A percentile compares a stretch with the other conserved stretches of the same genome.
Evolutionary conservation across 2,329 filamentous ascomycete species (phyloP).

Genomic region (Fusarium incarnatum): DNA sequence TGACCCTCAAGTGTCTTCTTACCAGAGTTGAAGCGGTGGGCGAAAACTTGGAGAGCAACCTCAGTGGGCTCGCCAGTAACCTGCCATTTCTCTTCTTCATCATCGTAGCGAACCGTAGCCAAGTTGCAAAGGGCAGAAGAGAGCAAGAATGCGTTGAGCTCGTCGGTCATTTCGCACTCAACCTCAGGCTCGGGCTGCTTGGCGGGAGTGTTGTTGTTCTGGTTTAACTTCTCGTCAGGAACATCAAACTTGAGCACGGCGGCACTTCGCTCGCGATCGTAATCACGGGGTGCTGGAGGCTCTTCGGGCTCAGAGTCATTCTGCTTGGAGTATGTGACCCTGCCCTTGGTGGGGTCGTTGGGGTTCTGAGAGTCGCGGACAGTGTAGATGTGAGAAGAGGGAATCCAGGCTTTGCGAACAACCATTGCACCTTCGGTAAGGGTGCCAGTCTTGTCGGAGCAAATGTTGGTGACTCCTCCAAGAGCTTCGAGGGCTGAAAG

Average conservation of each 20-base stretch:
- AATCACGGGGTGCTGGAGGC: conserved; percentile 63
- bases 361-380: conserved; percentile 72
- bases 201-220: conserved; percentile 45
- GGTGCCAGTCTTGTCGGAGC: conserved; percentile 79
- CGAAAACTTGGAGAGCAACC: conserved; percentile 80
- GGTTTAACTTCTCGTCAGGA: conserved; percentile 65
- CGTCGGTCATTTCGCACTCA: conserved; percentile 61
- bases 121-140: conserved; percentile 74
- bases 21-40: conserved; percentile 72
- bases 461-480: conserved; percentile 78
- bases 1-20: conserved; percentile 63
- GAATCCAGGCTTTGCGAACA: conserved; percentile 74
- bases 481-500: conserved; percentile 76
- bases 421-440: conserved; percentile 78
- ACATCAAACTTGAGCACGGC: conserved; percentile 72
- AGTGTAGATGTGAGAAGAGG: conserved; percentile 66
- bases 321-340: conserved; percentile 60
- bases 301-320: conserved; percentile 49
- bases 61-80: conserved; percentile 79
- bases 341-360: conserved; percentile 70
- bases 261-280: conserved; percentile 69
- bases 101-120: conserved; percentile 67
- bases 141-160: conserved; percentile 64
- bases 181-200: conserved; percentile 48
- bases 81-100: conserved; percentile 69